These are phyloP conservation scores for Papiliotrema flavescens DNA, from an alignment of 1,284 basidiomycete genomes.

Conservation along the genomic window DNA sequence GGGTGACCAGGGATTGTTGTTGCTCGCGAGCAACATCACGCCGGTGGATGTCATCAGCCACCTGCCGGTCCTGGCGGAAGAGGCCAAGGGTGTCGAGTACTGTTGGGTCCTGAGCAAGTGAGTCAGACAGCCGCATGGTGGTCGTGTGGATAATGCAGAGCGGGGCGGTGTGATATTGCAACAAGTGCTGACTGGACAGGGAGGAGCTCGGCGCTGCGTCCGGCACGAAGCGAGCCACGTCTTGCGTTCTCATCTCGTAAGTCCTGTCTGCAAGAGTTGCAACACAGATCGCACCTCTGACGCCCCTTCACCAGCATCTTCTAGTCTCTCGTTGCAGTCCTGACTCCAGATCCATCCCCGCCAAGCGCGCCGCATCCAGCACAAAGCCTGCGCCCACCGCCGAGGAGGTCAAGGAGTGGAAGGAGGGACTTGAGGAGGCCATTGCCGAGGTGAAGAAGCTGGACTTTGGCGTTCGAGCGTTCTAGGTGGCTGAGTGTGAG, in stretches of 20 bases:
- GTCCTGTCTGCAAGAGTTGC: constrained; percentile 27
- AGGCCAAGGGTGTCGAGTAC: constrained; percentile 83
- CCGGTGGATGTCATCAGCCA: constrained; percentile 98
- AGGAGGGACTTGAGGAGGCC: constrained; percentile 66
- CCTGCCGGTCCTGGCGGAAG: constrained; percentile 90
- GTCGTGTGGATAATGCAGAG: too few species aligned
- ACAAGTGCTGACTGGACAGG: constrained; percentile 55
- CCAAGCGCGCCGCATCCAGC: constrained; percentile 35
- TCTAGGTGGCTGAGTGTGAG: background rate
- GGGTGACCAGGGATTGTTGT: constrained; percentile 87
- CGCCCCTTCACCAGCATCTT: constrained; percentile 55
- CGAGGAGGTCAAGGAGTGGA: constrained; percentile 59
- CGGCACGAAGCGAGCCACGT: constrained; percentile 95
- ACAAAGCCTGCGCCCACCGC: constrained; percentile 55
- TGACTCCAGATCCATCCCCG: constrained; percentile 34
- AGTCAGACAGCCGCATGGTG: constrained; percentile 13
- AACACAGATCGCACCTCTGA: too few species aligned
- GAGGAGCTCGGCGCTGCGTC: constrained; percentile 94
- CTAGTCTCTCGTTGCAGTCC: constrained; percentile 60
- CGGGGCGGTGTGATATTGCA: too few species aligned
- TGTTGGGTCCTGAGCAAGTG: constrained; percentile 55
- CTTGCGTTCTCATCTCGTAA: constrained; percentile 81
- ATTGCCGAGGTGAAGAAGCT: constrained; percentile 79
- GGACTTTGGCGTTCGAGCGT: constrained; percentile 26
- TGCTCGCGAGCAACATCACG: constrained; percentile 95